Conservation (phyloP, 306 rosid species). For the Neltuma alba region DNA sequence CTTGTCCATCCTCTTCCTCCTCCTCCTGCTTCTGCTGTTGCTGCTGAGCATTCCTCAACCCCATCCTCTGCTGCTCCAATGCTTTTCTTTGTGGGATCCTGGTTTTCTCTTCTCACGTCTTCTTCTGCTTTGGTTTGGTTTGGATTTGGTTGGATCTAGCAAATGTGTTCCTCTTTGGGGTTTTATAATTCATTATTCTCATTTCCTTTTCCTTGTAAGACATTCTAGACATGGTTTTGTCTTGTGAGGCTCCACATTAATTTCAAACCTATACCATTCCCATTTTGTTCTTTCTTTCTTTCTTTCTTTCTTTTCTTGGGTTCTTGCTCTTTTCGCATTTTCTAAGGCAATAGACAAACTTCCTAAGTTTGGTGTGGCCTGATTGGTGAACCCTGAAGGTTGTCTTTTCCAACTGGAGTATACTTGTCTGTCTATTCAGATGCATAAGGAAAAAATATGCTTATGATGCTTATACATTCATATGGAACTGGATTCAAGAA, state of each 20-base stretch:
- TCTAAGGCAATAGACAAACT: background rate
- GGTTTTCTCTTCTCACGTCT: conserved; percentile 30
- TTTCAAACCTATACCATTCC: background rate
- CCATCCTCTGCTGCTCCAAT: conserved; percentile 34
- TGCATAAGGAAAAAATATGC: background rate
- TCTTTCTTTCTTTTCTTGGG: too few species aligned
- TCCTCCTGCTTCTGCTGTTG: conserved; percentile 42
- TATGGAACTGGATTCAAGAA: background rate
- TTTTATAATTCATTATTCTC: conserved; percentile 17
- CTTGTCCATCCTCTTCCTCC: conserved; percentile 69
- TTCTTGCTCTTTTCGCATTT: background rate
- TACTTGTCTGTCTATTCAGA: background rate
- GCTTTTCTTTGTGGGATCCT: conserved; percentile 17
- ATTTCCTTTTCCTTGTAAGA: background rate
- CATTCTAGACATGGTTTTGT: background rate
- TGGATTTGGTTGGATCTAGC: conserved; percentile 44
- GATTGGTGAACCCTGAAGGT: background rate
- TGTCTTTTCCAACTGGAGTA: background rate
- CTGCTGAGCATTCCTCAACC: conserved; percentile 26
- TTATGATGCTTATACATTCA: background rate
- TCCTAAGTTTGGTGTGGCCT: background rate
- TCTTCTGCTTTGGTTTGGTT: conserved; percentile 42
- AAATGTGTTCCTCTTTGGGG: conserved; percentile 13
- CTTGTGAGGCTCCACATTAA: conserved; percentile 2
- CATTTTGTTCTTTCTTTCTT: background rate